A percentile compares a stretch with the other conserved stretches of the same genome.
These are phyloP conservation scores for Tolypocladium paradoxum DNA, from an alignment of 2,329 filamentous ascomycete species.

Conservation along the genomic window DNA sequence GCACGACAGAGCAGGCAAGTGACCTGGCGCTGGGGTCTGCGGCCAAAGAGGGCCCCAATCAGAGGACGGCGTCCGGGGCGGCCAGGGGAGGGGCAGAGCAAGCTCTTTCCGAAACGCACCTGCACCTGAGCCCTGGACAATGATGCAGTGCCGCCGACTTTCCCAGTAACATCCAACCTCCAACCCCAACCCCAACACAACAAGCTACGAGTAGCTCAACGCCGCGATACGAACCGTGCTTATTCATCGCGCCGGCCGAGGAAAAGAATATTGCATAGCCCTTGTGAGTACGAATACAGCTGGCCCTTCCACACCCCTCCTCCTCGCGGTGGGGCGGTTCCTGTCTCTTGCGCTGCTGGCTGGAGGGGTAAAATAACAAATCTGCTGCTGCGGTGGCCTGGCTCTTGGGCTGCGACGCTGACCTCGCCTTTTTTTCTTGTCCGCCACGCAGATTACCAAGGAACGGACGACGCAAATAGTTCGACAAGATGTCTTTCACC, in stretches of 20 bases:
- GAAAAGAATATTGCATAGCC: not conserved
- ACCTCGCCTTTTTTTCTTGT: not conserved
- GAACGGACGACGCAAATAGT: not conserved
- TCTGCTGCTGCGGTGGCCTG: not conserved
- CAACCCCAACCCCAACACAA: not conserved
- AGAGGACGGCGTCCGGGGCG: not conserved
- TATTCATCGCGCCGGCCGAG: not conserved
- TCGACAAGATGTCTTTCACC: conserved; percentile 33
- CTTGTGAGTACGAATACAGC: not conserved
- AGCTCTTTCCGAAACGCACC: not conserved
- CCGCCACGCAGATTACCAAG: not conserved
- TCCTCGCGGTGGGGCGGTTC: not conserved
- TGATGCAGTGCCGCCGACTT: not conserved
- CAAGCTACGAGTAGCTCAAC: not conserved
- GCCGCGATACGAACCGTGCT: not conserved
- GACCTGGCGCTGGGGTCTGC: not conserved
- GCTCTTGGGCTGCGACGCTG: conserved; percentile 1
- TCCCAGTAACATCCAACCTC: not conserved
- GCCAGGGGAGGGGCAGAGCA: not conserved
- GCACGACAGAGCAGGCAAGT: not conserved
- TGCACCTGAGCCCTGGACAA: not conserved
- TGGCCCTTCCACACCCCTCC: not conserved
- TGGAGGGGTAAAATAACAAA: conserved; percentile 3
- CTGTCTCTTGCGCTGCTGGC: not conserved
- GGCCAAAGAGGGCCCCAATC: not conserved